Conservation (phyloP, 345 rosid species). For the Ailanthus altissimus region DNA sequence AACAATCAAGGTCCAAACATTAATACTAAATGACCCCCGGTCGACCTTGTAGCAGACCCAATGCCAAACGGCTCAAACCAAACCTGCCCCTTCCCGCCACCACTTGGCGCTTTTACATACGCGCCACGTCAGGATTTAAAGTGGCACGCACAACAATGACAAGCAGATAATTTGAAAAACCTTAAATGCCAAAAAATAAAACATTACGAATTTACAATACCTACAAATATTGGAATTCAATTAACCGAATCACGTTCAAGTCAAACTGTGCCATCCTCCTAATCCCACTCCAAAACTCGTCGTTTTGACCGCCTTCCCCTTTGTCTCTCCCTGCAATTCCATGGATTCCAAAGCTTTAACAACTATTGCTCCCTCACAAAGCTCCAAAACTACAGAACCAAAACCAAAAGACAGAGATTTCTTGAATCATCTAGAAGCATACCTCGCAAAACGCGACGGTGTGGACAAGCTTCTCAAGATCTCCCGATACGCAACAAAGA, state of each 20-base stretch:
- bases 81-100: no score
- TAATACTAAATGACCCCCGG: no score
- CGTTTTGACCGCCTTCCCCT: neutral
- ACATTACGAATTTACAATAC: neutral
- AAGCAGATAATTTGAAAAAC: no score
- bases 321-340: constrained; percentile 10
- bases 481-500: constrained; percentile 83
- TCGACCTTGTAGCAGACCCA: no score
- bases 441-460: constrained; percentile 80
- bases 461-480: constrained; percentile 92
- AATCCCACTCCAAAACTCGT: neutral
- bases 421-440: constrained; percentile 69
- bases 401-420: constrained; percentile 47
- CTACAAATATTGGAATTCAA: neutral
- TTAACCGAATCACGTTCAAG: neutral
- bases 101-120: no score
- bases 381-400: constrained; percentile 12
- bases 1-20: no score
- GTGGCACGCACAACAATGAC: constrained; percentile 20
- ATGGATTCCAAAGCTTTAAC: constrained; percentile 41
- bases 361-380: neutral
- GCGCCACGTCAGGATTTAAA: neutral
- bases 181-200: no score
- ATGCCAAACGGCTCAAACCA: no score
- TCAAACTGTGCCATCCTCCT: neutral